Conservation (phyloP, 192 early-diverging fungal genomes). For the Backusella parvicylindrica region DNA sequence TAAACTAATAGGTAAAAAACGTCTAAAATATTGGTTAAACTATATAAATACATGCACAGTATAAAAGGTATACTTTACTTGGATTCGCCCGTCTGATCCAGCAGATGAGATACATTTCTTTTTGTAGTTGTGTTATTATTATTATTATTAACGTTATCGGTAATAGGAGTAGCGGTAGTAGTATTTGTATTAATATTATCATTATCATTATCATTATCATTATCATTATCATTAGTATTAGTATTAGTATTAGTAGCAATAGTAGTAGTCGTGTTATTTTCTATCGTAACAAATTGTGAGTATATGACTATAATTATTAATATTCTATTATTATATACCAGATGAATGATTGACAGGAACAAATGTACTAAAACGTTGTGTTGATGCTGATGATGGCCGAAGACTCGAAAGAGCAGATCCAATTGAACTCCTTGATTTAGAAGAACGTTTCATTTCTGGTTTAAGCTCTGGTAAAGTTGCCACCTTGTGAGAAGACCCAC, state of each 20-base stretch:
- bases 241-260: neutral
- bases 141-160: neutral
- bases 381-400: neutral
- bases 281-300: neutral
- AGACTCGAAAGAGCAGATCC: slow-evolving; percentile 5
- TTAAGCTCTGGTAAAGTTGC: neutral
- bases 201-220: neutral
- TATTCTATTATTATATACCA: neutral
- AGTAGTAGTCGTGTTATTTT: neutral
- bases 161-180: neutral
- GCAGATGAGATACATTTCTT: neutral
- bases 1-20: slow-evolving; percentile 50
- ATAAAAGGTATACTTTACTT: neutral
- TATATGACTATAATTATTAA: neutral
- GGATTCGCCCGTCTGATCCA: slow-evolving; percentile 5
- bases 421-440: slow-evolving; percentile 4
- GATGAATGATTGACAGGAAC: neutral
- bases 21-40: slow-evolving; percentile 16
- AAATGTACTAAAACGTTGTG: neutral
- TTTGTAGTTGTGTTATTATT: neutral
- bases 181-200: neutral
- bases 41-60: neutral
- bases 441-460: neutral
- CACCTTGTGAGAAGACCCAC: neutral
- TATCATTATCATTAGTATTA: neutral